Conservation (phyloP, 164 flowering plant genomes). For the Magnolia kwangsiensis region DNA sequence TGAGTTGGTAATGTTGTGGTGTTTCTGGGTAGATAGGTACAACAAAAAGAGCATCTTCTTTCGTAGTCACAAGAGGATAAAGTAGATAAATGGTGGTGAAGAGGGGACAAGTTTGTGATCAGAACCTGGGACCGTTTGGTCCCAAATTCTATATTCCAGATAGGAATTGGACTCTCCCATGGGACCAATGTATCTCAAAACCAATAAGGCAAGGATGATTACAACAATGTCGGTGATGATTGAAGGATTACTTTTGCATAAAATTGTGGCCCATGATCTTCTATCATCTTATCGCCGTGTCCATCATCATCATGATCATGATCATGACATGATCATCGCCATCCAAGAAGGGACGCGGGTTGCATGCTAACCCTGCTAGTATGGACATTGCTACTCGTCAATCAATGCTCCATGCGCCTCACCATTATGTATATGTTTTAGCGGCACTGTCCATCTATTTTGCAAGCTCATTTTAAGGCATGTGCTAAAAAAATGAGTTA, state of each 20-base stretch:
- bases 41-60: constrained; percentile 19
- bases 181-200: not conserved
- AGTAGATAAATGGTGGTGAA: constrained; percentile 1
- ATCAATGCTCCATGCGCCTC: no score
- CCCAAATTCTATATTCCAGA: not conserved
- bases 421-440: no score
- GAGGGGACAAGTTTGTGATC: not conserved
- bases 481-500: no score
- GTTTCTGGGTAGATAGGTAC: constrained; percentile 16
- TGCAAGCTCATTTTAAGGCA: no score
- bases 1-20: constrained; percentile 11
- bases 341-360: not conserved
- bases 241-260: not conserved
- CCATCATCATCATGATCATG: no score
- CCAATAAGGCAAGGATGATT: no score
- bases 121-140: not conserved
- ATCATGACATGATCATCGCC: not conserved
- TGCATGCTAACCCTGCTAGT: not conserved
- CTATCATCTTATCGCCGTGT: no score
- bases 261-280: not conserved
- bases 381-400: no score
- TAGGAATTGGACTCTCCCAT: not conserved
- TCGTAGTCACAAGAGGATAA: constrained; percentile 14
- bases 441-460: no score
- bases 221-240: not conserved